Evolutionary conservation across 225 moss, liverwort and hornwort genomes (phyloP), one percentile per base, ranked within the genome.

Genomic region (Marchantia paleacea): DNA sequence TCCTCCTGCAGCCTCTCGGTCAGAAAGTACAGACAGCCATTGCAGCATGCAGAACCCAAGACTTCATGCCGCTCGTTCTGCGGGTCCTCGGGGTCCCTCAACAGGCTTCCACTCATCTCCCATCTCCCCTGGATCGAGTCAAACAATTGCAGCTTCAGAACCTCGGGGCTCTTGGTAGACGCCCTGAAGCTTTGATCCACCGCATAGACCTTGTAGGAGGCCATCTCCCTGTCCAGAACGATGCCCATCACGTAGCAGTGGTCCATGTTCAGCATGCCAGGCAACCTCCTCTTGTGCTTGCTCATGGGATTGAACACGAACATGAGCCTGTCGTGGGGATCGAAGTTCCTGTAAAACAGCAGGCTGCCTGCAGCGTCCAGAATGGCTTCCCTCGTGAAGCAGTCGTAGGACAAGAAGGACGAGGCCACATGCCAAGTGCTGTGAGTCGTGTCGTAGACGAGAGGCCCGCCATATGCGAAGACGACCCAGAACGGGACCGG

Each of bases 251-350:
- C 48, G 47, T 81, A 83, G 61, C 83, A 86, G 25, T 83, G 57
- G 52, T 86, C 80, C 86, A 81, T 81, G 55, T 65, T 57, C 18
- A 79, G 58, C 79, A 84, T 81, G 0, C 75, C 78, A 0, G 83
- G 83, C 51, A 86, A 68, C 62, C 71, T 75, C 72, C 64, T 55
- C 31, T 54, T 81, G 69, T 81, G 81, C 79, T 81, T 86, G 70
- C 81, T 86, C 81, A 86, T 73, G 74, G 83, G 86, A 62, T 86
- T 86, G 69, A 83, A 86, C 4, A 86, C 86, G 7, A 80, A 78
- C 86, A 86, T 80, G 72, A 77, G 82, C 9, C 85, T 66, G 78
- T 85, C 69, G 20, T 82, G 47, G 3, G 83, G 77, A 60, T 86
- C 86, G 47, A 86, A 83, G 65, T 83, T 83, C 24, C 86, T 68